Evolutionary conservation across 768 basidiomycete genomes (phyloP).

Genomic region (Cystobasidium tubakii): DNA sequence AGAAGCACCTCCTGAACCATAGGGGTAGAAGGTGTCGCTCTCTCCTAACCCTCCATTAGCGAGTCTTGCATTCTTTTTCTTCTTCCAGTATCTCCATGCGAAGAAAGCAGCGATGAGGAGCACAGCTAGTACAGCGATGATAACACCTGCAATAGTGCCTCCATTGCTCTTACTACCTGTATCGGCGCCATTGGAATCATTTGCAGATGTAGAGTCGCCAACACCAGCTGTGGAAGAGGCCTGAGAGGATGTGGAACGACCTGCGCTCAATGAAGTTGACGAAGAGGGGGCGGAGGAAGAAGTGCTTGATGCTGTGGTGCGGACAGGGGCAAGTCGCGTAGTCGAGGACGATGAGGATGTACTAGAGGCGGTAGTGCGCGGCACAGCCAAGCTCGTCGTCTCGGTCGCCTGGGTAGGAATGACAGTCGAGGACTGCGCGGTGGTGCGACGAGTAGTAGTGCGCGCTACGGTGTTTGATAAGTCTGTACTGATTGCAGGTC

Average conservation of each 20-base stretch:
- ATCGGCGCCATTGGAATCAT: neutral
- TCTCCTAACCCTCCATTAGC: neutral
- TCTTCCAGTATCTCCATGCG: conserved; percentile 18
- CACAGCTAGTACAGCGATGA: conserved; percentile 23
- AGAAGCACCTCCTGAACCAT: neutral
- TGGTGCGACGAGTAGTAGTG: neutral
- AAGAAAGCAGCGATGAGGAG: conserved; percentile 22
- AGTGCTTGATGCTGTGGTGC: neutral
- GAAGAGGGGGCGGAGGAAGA: conserved; percentile 2
- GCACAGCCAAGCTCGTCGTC: neutral
- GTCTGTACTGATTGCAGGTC: neutral
- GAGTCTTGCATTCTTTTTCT: neutral
- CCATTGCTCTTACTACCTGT: conserved; percentile 5
- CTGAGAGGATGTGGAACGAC: neutral
- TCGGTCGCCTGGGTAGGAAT: neutral
- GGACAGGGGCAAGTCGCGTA: neutral
- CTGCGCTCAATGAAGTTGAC: conserved; percentile 16
- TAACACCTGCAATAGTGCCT: conserved; percentile 24
- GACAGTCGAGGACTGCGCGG: neutral
- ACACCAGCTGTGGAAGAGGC: conserved; percentile 4
- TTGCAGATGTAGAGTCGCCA: neutral
- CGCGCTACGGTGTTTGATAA: neutral
- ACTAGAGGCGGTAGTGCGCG: neutral
- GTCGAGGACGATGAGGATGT: conserved; percentile 2
- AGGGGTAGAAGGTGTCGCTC: conserved; percentile 7